These are phyloP conservation scores for Mycena crocata DNA, from an alignment of 768 basidiomycete species.

Conservation along the genomic window DNA sequence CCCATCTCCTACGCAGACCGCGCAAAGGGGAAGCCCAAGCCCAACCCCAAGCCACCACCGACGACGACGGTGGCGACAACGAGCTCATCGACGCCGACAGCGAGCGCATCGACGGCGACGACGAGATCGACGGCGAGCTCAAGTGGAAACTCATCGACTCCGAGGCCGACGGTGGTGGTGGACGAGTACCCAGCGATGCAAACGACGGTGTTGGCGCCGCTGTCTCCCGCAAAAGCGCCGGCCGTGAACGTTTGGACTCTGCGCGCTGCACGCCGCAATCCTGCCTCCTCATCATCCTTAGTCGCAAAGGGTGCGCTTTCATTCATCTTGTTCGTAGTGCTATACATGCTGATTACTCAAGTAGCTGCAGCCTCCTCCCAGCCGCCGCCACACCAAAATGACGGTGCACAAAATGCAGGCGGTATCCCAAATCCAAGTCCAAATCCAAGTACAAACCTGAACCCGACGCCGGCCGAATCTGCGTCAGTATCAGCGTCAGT, in stretches of 20 bases:
- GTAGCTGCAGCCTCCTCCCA: too few relatives aligned
- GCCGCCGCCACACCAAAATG: too few relatives aligned
- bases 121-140: neutral
- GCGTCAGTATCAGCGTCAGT: neutral
- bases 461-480: neutral
- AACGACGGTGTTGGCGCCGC: neutral
- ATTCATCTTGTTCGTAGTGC: too few relatives aligned
- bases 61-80: neutral
- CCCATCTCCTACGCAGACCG: conserved; percentile 13
- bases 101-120: neutral
- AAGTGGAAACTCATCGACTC: neutral
- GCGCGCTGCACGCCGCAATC: conserved; percentile 20
- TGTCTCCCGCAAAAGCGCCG: conserved; percentile 13
- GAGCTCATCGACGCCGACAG: neutral
- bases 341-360: too few relatives aligned
- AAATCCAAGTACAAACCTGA: neutral
- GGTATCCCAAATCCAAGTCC: too few relatives aligned
- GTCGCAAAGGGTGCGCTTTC: too few relatives aligned
- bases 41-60: neutral
- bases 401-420: too few relatives aligned
- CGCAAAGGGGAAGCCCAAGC: neutral
- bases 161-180: too few relatives aligned
- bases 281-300: neutral
- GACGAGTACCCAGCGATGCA: neutral
- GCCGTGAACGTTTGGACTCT: conserved; percentile 26